Percentiles rank a stretch among this genome's conserved stretches.
These are phyloP conservation scores for Phaffomyces antillensis DNA, from an alignment of 805 yeast genomes.

Conservation along the genomic window DNA sequence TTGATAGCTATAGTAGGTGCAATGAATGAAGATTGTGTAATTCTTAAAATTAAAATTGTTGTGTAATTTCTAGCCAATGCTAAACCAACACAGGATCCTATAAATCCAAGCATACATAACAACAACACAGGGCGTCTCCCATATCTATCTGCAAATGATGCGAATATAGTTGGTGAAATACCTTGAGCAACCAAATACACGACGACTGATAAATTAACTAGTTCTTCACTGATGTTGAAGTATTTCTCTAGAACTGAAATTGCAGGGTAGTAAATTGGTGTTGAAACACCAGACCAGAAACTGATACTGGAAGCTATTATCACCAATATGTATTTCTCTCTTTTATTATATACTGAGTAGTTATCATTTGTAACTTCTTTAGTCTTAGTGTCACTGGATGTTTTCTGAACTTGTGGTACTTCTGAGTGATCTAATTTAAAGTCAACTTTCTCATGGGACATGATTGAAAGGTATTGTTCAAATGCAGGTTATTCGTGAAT, in stretches of 20 bases:
- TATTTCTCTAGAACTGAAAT: constrained; percentile 47
- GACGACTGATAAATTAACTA: constrained; percentile 65
- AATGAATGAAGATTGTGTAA: constrained; percentile 72
- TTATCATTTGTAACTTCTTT: background rate
- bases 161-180: constrained; percentile 60
- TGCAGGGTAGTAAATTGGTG: constrained; percentile 79
- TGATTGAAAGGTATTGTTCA: too few species aligned
- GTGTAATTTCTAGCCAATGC: constrained; percentile 53
- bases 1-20: constrained; percentile 69
- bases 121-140: constrained; percentile 71
- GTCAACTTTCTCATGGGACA: too few species aligned
- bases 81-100: constrained; percentile 58
- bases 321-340: constrained; percentile 36
- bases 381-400: too few species aligned
- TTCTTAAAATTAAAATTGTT: constrained; percentile 56
- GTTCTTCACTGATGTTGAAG: constrained; percentile 49
- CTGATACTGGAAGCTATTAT: constrained; percentile 40
- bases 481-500: too few species aligned
- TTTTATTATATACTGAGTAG: constrained; percentile 35
- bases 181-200: constrained; percentile 76
- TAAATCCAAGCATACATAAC: constrained; percentile 45
- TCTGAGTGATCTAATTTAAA: too few species aligned
- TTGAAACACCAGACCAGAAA: constrained; percentile 58
- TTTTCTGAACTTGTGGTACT: too few species aligned
- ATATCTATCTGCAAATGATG: constrained; percentile 57